phyloP scores from a whole-genome alignment of 2,329 filamentous ascomycete genomes.

The Penicillium crustosum region DNA sequence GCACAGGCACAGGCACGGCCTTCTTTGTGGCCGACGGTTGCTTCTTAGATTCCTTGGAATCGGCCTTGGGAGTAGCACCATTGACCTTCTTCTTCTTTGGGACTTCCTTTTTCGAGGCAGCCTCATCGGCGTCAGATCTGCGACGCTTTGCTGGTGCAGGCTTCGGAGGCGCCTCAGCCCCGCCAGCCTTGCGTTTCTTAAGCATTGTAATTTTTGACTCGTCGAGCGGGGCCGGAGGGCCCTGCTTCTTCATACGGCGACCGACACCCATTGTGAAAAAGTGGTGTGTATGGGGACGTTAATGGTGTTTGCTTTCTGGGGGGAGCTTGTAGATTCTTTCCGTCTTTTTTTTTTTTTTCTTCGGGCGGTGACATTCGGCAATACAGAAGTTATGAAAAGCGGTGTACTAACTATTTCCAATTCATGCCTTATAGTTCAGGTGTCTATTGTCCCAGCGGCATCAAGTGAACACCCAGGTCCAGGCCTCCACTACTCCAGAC shows the following conservation, averaged over 20 bases:
- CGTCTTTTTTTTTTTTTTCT: conserved; percentile 29
- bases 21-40: conserved; percentile 24
- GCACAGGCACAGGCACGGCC: conserved; percentile 22
- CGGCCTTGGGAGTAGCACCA: conserved; percentile 13
- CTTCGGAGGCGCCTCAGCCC: conserved; percentile 54
- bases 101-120: conserved; percentile 39
- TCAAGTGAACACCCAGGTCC: conserved; percentile 3
- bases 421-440: conserved; percentile 16
- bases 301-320: conserved; percentile 11
- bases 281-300: conserved; percentile 20
- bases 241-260: conserved; percentile 95
- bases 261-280: conserved; percentile 73
- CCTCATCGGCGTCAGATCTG: conserved; percentile 48
- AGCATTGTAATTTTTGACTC: conserved; percentile 59
- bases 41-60: conserved; percentile 35
- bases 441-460: conserved; percentile 1
- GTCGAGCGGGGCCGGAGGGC: conserved; percentile 76
- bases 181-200: conserved; percentile 81
- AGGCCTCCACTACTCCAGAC: neutral
- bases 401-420: conserved; percentile 13
- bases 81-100: conserved; percentile 44
- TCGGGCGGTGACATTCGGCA: conserved; percentile 31
- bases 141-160: conserved; percentile 62
- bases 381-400: conserved; percentile 19
- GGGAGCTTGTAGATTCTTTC: conserved; percentile 31